Evolutionary conservation across 305 asterid genomes (phyloP).

Genomic region (Fraxinus ornus): DNA sequence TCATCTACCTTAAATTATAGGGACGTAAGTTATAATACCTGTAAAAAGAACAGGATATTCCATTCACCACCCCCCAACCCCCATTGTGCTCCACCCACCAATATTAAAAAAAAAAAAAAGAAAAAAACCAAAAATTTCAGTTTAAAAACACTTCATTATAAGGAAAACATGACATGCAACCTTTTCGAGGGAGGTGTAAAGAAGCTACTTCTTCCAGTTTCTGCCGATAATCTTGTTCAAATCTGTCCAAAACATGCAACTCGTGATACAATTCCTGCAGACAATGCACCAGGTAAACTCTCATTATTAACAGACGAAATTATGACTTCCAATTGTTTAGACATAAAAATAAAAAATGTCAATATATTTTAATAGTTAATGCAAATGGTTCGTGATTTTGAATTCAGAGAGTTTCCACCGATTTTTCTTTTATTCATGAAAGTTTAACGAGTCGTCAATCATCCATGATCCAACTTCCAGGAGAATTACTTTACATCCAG

Average conservation of each 20-base stretch:
- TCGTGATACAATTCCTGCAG: constrained; percentile 95
- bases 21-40: neutral
- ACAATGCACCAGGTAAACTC: constrained; percentile 16
- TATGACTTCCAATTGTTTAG: neutral
- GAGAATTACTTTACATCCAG: neutral
- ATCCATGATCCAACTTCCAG: neutral
- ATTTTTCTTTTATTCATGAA: neutral
- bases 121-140: neutral
- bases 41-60: neutral
- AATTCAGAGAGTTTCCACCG: neutral
- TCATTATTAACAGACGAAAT: constrained; percentile 12
- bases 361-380: neutral
- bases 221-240: constrained; percentile 84
- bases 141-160: constrained; percentile 4
- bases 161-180: constrained; percentile 35
- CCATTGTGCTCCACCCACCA: neutral
- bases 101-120: neutral
- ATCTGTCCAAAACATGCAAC: constrained; percentile 86
- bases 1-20: neutral
- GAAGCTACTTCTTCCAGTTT: constrained; percentile 92
- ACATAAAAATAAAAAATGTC: constrained; percentile 9
- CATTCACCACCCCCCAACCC: neutral
- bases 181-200: constrained; percentile 86
- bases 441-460: constrained; percentile 8
- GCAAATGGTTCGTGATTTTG: neutral